Evolutionary conservation across 371 early-diverging fungal species (phyloP), one percentile per base, ranked within the genome.

Genomic region (Smittium mucronatum): DNA sequence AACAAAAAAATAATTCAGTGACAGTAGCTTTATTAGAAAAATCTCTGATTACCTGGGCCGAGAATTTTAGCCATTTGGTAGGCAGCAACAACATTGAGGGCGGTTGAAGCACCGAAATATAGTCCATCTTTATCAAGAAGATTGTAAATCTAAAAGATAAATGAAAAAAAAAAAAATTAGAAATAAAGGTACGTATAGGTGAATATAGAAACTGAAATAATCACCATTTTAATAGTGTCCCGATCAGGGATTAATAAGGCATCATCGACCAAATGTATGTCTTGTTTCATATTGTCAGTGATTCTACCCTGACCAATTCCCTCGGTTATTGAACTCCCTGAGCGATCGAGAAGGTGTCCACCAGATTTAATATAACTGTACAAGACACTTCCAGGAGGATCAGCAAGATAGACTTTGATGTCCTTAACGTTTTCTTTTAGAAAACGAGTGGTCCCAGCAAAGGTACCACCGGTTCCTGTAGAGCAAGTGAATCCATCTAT

Each of bases 231-330:
- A 63, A 95, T 88, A 0, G 91, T 87, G 36, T 88, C 87, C 36
- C 87, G 86, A 76, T 95, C 96, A 0, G 88, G 86, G 57, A 96
- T 84, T 72, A 81, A 78, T 29, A 95, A 74, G 0, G 96, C 89
- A 66, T 88, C 93, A 69, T 95, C 93, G 34, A 95, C 81, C 63
- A 90, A 73, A 25, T 84, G 84, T 21, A 93, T 73, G 69, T 91
- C 96, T 29, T 82, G 84, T 67, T 83, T 82, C 74, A 95, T 81
- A 78, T 95, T 95, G 31, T 89, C 90, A 0, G 96, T 95, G 33
- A 95, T 82, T 69, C 96, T 89, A 34, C 96, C 96, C 80, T 95
- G 96, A 36, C 96, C 96, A 74, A 95, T 95, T n/a, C 85, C 87
- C 73, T 93, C 93, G 1, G 93, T 93, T 65, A 93, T 93, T 1